phyloP scores from a whole-genome alignment of 495 filamentous ascomycete species.

The Penicillium dipodomyicola region DNA sequence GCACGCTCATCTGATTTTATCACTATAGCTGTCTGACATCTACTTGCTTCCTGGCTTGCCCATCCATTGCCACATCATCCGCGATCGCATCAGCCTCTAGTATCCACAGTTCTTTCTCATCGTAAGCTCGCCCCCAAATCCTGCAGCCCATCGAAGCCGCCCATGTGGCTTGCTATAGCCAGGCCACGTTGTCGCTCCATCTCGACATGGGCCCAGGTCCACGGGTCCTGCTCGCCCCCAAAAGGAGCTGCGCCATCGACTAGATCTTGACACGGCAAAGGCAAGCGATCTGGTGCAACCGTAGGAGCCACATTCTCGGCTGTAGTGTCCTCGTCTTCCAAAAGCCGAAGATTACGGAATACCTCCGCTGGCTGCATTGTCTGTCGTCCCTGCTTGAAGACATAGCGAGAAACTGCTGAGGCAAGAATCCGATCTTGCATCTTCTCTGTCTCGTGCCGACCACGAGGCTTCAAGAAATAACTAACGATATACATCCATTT shows the following conservation, averaged over 20 bases:
- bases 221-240: conserved; percentile 1
- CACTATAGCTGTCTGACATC: too few species aligned
- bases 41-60: too few species aligned
- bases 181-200: conserved; percentile 11
- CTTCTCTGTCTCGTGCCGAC: not conserved
- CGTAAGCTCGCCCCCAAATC: too few species aligned
- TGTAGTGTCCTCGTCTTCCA: not conserved
- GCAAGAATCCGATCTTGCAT: conserved; percentile 19
- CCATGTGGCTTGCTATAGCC: not conserved
- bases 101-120: too few species aligned
- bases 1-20: too few species aligned
- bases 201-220: conserved; percentile 8
- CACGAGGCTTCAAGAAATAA: conserved; percentile 53
- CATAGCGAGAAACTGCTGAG: conserved; percentile 56
- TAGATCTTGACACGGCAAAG: not conserved
- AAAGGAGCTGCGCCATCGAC: not conserved
- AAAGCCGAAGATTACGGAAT: conserved; percentile 24
- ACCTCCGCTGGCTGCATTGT: conserved; percentile 65
- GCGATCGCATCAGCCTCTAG: too few species aligned
- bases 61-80: too few species aligned
- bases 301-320: too few species aligned
- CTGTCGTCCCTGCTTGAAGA: conserved; percentile 69
- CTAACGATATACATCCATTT: conserved; percentile 67
- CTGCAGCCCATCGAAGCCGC: not conserved
- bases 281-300: too few species aligned